Evolutionary conservation across 495 filamentous ascomycete genomes (phyloP), one percentile per base, ranked within the genome.

Genomic region (Penicillium cataractarum): DNA sequence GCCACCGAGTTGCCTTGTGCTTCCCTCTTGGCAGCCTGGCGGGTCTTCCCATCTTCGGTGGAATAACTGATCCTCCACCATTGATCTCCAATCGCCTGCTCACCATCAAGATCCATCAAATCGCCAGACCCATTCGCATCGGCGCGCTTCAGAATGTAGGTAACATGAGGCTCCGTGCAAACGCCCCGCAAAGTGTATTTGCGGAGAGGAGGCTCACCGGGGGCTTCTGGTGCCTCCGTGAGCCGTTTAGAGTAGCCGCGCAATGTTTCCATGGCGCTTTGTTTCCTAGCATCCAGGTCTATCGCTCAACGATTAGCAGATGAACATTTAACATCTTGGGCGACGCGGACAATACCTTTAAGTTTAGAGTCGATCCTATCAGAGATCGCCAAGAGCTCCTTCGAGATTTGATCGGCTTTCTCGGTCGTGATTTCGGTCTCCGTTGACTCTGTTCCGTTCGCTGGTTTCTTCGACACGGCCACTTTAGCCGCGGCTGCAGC

Each of bases 1-100:
- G 61, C 53, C 10, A 64, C 31, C 21, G 63, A 46, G 24, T 65
- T 67, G 12, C 44, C 66, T 12, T 69, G 51, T 1, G 66, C 58
- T 42, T 70, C 65, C 51, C 40, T 50, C 59, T 71, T 78, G 61
- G 62, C 63, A 4, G 74, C 68, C 66, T 74, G 76, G 26, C 70
- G 69, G 17, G 71, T 70, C 63, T 79, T 82, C 22, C 76, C 76
- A 61, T 84, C 81, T 17, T 80, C 79, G 22, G 72, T 66, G 3
- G 81, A 80, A 64, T 80, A 86, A 58, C 78, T 81, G 61, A 83
- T 76, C 19, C 82, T 82, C 83, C 83, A 86, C 83, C 83, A 86
- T 57, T 85, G 78, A 70, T 76, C 80, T 31, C 76, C 74, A 10
- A 32, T 65, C 50, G n/a, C 67, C 48, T 55, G 22, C 42, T 56